A percentile compares a stretch with the other conserved stretches of the same genome.
Evolutionary conservation across 306 rosid species (phyloP).

Genomic region (Arachis stenosperma): DNA sequence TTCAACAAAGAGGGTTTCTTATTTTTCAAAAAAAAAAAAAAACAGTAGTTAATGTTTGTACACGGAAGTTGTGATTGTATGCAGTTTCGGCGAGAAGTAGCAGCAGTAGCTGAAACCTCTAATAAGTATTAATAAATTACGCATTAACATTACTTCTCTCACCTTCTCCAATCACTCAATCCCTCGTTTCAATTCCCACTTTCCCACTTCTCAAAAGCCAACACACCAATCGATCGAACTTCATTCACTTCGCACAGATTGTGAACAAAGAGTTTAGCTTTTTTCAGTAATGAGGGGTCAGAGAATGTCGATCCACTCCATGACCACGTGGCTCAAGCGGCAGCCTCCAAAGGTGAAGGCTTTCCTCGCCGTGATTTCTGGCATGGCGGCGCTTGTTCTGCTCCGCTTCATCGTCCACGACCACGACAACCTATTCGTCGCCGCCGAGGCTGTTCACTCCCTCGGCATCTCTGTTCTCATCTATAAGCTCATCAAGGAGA

Average conservation of each 20-base stretch:
- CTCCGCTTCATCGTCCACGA: conserved; percentile 95
- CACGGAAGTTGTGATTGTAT: not conserved
- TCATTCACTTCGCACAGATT: too few species aligned
- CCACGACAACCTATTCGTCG: conserved; percentile 94
- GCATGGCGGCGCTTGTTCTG: conserved; percentile 86
- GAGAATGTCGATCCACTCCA: conserved; percentile 70
- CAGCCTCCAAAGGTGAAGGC: conserved; percentile 98
- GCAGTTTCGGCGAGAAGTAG: not conserved
- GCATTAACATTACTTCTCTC: not conserved
- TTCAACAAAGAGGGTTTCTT: too few species aligned
- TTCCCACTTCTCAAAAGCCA: not conserved
- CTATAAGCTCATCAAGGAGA: conserved; percentile 95
- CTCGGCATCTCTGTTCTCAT: conserved; percentile 88
- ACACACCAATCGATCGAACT: too few species aligned
- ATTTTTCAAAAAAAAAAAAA: not conserved
- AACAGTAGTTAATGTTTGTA: not conserved
- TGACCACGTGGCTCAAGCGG: conserved; percentile 73
- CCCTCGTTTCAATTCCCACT: too few species aligned
- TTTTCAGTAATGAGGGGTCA: conserved; percentile 54
- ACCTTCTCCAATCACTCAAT: not conserved
- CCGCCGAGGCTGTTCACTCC: conserved; percentile 95
- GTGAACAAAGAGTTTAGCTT: not conserved
- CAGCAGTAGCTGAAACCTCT: not conserved
- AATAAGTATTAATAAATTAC: not conserved
- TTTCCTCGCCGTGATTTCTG: conserved; percentile 83